Conservation (phyloP, 1,139 yeast genomes). For the Scheffersomyces lignicola region DNA sequence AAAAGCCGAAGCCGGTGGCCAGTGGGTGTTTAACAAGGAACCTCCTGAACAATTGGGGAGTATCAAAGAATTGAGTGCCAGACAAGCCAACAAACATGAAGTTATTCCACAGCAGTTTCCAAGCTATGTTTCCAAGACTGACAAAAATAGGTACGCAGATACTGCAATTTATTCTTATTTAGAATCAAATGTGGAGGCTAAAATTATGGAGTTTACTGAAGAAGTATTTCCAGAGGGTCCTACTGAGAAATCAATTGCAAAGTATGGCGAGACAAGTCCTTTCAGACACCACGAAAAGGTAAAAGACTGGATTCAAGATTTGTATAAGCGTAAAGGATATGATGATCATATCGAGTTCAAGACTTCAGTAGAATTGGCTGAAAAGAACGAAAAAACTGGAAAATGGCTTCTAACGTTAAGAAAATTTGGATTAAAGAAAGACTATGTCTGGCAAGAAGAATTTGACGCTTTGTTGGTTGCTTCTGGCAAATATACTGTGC, state of each 20-base stretch:
- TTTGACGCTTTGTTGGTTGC: constrained; percentile 31
- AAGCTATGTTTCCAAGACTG: constrained; percentile 33
- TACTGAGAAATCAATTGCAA: constrained; percentile 14
- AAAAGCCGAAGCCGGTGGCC: constrained; percentile 43
- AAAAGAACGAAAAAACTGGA: constrained; percentile 17
- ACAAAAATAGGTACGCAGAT: constrained; percentile 21
- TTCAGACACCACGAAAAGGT: constrained; percentile 56
- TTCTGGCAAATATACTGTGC: constrained; percentile 36
- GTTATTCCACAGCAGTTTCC: constrained; percentile 19
- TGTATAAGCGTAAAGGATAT: constrained; percentile 28
- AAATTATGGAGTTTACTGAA: constrained; percentile 56
- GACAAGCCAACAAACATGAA: constrained; percentile 10
- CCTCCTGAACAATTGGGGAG: constrained; percentile 21
- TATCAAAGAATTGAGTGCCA: constrained; percentile 17
- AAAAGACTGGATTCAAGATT: constrained; percentile 40
- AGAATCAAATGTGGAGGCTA: constrained; percentile 63
- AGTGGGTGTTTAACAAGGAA: constrained; percentile 36
- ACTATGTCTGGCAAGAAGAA: constrained; percentile 21
- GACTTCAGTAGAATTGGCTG: constrained; percentile 35
- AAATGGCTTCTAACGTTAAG: constrained; percentile 45
- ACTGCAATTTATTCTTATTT: constrained; percentile 49
- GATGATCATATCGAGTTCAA: constrained; percentile 29
- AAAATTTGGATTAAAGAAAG: constrained; percentile 23
- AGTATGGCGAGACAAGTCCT: constrained; percentile 29
- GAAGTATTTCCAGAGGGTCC: constrained; percentile 36